Evolutionary conservation across 2,329 filamentous ascomycete genomes (phyloP), one percentile per base, ranked within the genome.

Genomic region (Ophiostoma perfectum): DNA sequence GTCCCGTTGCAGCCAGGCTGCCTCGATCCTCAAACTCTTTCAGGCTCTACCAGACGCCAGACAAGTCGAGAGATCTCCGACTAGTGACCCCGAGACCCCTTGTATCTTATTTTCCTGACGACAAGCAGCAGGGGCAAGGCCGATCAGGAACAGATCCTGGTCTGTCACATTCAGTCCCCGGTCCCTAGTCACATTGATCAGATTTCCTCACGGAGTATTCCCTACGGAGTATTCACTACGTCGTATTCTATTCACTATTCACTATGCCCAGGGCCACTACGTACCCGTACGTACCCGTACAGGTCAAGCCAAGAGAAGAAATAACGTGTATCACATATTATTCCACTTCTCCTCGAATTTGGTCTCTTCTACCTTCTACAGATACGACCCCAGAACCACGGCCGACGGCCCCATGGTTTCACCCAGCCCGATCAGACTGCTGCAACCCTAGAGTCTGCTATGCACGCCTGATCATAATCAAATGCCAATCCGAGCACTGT

Each of bases 381-480:
- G 27, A 36, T 16, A 27, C 27, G 27, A 27, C 36, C 16, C 58
- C 58, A 62, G 58, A 62, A 11, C 49, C 49, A 55, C 49, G 49
- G 49, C 49, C 49, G n/a, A 49, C 49, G 49, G 41, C 38, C 38
- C 14, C 58, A 62, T 62, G 58, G 58, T 41, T 62, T 62, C 38
- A 62, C 38, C 58, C 38, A 62, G 14, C 58, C 58, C 58, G 38
- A 62, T 42, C 58, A 38, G 38, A 62, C 58, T 39, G 58, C 8
- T 60, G 55, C 27, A 60, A 41, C 38, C 58, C 58, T 62, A 27
- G 27, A 27, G 27, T 27, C 27, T 27, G 27, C 6, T 49, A n/a
- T 49, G 47, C 47, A 49, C 18, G 18, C 14, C 1, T 16, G 16
- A 16, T 44, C 12, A 44, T 11, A 11, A n/a, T n/a, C 14, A 18